Evolutionary conservation across 345 rosid species (phyloP), one percentile per base, ranked within the genome.

Genomic region (Stellera chamaejasme): DNA sequence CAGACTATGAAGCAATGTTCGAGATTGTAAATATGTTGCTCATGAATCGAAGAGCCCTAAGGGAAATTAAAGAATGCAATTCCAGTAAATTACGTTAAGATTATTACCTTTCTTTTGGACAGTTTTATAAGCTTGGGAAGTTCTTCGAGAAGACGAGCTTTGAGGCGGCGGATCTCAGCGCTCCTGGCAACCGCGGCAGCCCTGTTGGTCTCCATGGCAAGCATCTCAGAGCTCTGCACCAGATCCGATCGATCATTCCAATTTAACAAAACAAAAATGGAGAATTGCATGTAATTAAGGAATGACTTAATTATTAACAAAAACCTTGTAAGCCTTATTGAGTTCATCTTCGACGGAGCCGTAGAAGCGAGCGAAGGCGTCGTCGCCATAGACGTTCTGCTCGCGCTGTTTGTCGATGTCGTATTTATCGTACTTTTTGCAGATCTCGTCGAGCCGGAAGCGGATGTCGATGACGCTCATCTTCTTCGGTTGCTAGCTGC

Each of bases 391-490:
- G 58, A 79, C 72, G 23, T 72, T 76, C 26, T 61, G 69, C 56
- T 80, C 79, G 0, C 83, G 79, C 46, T 85, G 95, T 74, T 79
- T 85, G 48, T 81, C 83, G 55, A 82, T 43, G 32, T 88, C 95
- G 47, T 88, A 85, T 69, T 83, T 82, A 27, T 85, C 93, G 52
- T 85, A 85, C 61, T 73, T 88, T 76, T 76, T 88, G 78, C 98
- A 85, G 15, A 92, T 83, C 62, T 75, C 82, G 10, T 92, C 93
- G 58, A 84, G 81, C 64, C 95, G 59, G 65, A 82, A 88, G 58
- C 83, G 65, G 61, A 87, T 74, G 55, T 83, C 79, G 4, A 85
- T 82, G 44, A 83, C 88, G 48, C 77, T 71, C 96, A 85, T 90
- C 16, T 72, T 61, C 43, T 3, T 61, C 43, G 8, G 25, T 13